Percentiles rank a stretch among this genome's conserved stretches.
Evolutionary conservation across 306 rosid genomes (phyloP).

Genomic region (Lupinus albus): DNA sequence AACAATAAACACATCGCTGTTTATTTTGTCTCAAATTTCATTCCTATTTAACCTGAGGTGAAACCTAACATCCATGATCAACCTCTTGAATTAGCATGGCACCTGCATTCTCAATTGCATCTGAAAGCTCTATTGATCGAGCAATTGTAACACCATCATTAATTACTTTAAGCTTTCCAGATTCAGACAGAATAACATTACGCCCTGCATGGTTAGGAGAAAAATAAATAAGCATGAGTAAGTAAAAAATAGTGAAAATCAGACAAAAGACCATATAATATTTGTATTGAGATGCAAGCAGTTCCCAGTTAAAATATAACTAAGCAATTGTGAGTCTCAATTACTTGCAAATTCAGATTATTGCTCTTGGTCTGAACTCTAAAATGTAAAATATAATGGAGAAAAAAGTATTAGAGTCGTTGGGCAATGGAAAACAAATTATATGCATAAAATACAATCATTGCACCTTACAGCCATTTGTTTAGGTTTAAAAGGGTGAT

Average conservation of each 20-base stretch:
- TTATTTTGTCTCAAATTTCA: constrained; percentile 6
- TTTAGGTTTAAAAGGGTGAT: too few species aligned
- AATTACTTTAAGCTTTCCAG: constrained; percentile 65
- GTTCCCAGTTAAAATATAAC: not conserved
- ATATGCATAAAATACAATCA: not conserved
- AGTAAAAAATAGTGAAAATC: constrained; percentile 10
- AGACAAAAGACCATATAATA: constrained; percentile 1
- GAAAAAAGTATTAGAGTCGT: not conserved
- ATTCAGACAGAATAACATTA: constrained; percentile 88
- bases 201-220: constrained; percentile 64
- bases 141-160: constrained; percentile 96
- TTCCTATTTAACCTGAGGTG: constrained; percentile 29
- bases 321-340: not conserved
- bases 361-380: not conserved
- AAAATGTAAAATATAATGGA: not conserved
- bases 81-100: constrained; percentile 98
- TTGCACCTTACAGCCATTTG: not conserved
- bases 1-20: constrained; percentile 33
- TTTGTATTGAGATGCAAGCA: not conserved
- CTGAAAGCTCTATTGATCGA: constrained; percentile 82
- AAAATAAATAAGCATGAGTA: constrained; percentile 35
- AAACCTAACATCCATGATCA: constrained; percentile 60
- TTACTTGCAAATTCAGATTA: not conserved
- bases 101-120: constrained; percentile 91
- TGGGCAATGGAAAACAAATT: constrained; percentile 15